Evolutionary conservation across 1,284 basidiomycete genomes (phyloP).

Genomic region (Sporisorium scitamineum): DNA sequence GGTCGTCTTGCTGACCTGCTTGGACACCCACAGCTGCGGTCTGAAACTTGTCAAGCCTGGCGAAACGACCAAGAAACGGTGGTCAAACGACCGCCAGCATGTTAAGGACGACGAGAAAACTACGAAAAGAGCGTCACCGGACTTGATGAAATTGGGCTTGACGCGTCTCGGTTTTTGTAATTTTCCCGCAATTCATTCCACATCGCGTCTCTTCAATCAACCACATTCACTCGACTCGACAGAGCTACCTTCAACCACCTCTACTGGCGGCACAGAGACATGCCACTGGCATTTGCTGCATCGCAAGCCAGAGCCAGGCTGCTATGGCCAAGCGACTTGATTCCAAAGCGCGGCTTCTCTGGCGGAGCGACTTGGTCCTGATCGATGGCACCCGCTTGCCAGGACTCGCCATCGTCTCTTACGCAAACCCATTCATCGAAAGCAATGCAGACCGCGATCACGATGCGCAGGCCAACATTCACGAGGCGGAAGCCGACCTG

Average conservation of each 20-base stretch:
- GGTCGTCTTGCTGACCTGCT: conserved; percentile 76
- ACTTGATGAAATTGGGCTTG: conserved; percentile 86
- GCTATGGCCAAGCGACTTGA: conserved; percentile 17
- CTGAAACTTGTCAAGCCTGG: conserved; percentile 73
- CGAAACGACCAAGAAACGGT: conserved; percentile 98
- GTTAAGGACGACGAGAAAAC: too few relatives aligned
- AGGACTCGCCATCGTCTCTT: conserved; percentile 62
- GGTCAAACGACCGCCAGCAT: too few relatives aligned
- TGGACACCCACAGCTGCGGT: conserved; percentile 86
- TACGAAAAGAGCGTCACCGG: conserved; percentile 81
- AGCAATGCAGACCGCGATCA: background rate
- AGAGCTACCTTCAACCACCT: background rate
- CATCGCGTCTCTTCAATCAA: background rate
- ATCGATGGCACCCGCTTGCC: conserved; percentile 60
- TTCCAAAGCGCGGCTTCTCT: conserved; percentile 58
- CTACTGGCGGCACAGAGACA: conserved; percentile 2
- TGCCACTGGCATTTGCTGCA: conserved; percentile 9
- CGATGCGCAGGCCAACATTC: conserved; percentile 6
- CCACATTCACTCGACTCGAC: background rate
- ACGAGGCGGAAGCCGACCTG: conserved; percentile 59
- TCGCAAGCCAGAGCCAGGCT: conserved; percentile 14
- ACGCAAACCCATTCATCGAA: conserved; percentile 53
- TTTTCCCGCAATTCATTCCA: too few relatives aligned
- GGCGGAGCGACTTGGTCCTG: conserved; percentile 59
- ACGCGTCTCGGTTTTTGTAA: too few relatives aligned